Conservation (phyloP, 345 rosid species). For the Pugionium cornutum region DNA sequence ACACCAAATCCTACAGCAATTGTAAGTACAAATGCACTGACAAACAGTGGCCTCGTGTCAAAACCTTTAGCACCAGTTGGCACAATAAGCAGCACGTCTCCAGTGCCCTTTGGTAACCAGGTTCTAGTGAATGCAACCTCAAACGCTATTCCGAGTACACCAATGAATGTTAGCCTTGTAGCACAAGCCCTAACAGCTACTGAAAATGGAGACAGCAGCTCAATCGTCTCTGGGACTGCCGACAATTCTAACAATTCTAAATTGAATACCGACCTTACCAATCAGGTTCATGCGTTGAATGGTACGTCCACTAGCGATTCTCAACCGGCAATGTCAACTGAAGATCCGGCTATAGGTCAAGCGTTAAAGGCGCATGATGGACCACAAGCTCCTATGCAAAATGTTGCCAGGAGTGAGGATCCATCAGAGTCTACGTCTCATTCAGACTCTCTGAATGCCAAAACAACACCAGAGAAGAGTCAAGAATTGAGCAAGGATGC, state of each 20-base stretch:
- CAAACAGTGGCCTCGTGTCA: constrained; percentile 20
- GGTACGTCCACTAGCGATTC: constrained; percentile 17
- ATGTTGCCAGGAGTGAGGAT: constrained; percentile 21
- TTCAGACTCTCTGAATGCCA: constrained; percentile 13
- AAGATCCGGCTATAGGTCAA: constrained; percentile 26
- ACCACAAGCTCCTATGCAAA: constrained; percentile 12
- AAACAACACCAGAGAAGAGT: constrained; percentile 1
- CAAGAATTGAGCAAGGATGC: constrained; percentile 24
- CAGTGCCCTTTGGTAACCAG: constrained; percentile 21
- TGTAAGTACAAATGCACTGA: constrained; percentile 14
- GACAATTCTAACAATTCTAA: constrained; percentile 4
- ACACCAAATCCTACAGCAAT: constrained; percentile 18
- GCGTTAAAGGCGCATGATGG: constrained; percentile 12
- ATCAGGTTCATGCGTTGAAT: constrained; percentile 15
- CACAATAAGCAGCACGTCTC: constrained; percentile 19
- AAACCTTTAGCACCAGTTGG: constrained; percentile 27
- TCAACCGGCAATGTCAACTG: not conserved
- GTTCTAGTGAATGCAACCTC: constrained; percentile 11
- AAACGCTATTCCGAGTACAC: constrained; percentile 13
- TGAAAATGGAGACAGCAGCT: constrained; percentile 21
- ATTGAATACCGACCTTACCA: not conserved
- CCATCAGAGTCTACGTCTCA: constrained; percentile 23
- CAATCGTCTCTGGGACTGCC: constrained; percentile 10
- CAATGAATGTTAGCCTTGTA: constrained; percentile 6
- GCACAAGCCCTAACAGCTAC: constrained; percentile 12